Evolutionary conservation across 2,329 filamentous ascomycete genomes (phyloP), one percentile per base, ranked within the genome.

Genomic region (Fusarium temperatum): DNA sequence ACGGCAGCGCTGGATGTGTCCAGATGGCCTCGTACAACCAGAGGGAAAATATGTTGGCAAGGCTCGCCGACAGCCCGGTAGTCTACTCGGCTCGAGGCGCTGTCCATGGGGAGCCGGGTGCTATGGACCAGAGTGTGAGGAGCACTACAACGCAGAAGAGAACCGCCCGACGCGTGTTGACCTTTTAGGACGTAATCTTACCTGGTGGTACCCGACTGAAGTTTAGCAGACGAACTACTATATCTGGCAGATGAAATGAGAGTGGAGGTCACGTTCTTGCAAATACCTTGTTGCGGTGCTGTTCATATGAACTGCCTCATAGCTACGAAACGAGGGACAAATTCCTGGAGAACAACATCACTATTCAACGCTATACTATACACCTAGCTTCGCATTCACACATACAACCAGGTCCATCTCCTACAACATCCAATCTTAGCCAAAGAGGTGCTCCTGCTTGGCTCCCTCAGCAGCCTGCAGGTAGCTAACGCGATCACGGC

Each of bases 401-500:
- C 18, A 17, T 38, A 32, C 5, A 4, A 24, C 22, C 18, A 48
- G 6, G 6, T 22, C 20, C 42, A 36, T 26, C 28, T 5, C 9
- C 17, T 24, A n/a, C n/a, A 32, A 12, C 15, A 6, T 8, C 14
- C n/a, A 38, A 26, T 18, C 26, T 56, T 71, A 77, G 63, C 76
- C 75, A 66, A 79, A 78, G 18, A 72, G 55, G 18, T 72, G 77
- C 77, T 86, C 85, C 81, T 89, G 87, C 76, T 85, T 86, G 8
- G 86, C 87, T 8, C 84, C 87, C 55, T 84, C 81, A 6, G 84
- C 72, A 15, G 79, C 77, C 57, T 75, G 75, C 18, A 86, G 76
- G 69, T 88, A 89, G 8, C 75, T 73, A 28, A 87, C 81, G 6
- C 87, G 82, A 63, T 88, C 85, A 76, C 86, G 86, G 42, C 80